Conservation (phyloP, 192 early-diverging fungal species). For the Coemansia sp. region DNA sequence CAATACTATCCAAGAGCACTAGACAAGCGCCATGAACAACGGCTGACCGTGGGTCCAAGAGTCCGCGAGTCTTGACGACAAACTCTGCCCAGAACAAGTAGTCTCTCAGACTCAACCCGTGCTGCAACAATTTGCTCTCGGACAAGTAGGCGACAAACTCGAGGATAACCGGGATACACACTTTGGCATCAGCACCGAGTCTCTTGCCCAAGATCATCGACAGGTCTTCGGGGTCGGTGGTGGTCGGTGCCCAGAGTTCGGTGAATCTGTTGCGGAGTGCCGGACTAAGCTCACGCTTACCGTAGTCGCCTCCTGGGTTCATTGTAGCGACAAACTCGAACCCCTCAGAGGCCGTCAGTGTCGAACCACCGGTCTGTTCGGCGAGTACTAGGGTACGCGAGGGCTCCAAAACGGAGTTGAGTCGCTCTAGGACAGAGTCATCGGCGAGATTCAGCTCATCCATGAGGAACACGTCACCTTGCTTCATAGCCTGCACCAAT, state of each 20-base stretch:
- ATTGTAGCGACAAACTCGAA: conserved; percentile 98
- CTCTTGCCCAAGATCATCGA: conserved; percentile 64
- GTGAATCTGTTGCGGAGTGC: conserved; percentile 98
- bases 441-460: conserved; percentile 99
- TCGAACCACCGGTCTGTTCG: conserved; percentile 76
- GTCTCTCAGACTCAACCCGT: conserved; percentile 81
- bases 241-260: conserved; percentile 95
- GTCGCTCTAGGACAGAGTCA: conserved; percentile 95
- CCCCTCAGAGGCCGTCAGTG: conserved; percentile 64
- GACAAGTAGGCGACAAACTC: conserved; percentile 82
- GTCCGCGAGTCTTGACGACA: conserved; percentile 59
- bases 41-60: conserved; percentile 56
- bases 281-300: conserved; percentile 97
- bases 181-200: conserved; percentile 38
- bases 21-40: conserved; percentile 91
- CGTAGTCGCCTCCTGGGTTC: conserved; percentile 99
- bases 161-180: conserved; percentile 67
- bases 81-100: conserved; percentile 93
- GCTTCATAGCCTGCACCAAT: conserved; percentile 84
- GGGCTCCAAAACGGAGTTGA: conserved; percentile 95
- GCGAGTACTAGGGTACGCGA: conserved; percentile 81
- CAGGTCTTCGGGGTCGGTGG: conserved; percentile 78
- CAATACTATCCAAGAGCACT: conserved; percentile 89
- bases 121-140: conserved; percentile 23
- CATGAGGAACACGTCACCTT: conserved; percentile 87